These are phyloP conservation scores for Ciborinia camelliae DNA, from an alignment of 2,329 filamentous ascomycete species.

Conservation along the genomic window DNA sequence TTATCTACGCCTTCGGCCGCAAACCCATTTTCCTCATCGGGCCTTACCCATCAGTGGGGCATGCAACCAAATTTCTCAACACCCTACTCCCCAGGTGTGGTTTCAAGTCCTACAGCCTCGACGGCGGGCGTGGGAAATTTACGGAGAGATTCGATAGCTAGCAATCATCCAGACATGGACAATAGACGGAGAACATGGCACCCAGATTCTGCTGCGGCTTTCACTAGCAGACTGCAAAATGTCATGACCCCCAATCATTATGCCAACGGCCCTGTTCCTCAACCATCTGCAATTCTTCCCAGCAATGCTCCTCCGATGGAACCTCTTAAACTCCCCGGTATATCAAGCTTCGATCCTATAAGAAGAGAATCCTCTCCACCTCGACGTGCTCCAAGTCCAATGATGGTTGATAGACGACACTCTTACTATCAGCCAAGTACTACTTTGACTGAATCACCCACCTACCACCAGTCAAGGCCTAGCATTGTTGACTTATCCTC, in stretches of 20 bases:
- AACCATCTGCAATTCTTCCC: slow-evolving; percentile 29
- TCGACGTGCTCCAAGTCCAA: slow-evolving; percentile 66
- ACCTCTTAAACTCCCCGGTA: slow-evolving; percentile 71
- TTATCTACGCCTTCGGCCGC: slow-evolving; percentile 76
- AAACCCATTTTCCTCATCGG: slow-evolving; percentile 68
- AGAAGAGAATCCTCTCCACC: slow-evolving; percentile 61
- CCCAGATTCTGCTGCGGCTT: slow-evolving; percentile 65
- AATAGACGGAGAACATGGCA: slow-evolving; percentile 89
- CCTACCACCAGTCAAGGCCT: slow-evolving; percentile 13
- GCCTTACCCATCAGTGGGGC: slow-evolving; percentile 45
- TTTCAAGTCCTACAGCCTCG: slow-evolving; percentile 65
- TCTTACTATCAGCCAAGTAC: slow-evolving; percentile 22
- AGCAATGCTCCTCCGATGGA: slow-evolving; percentile 44
- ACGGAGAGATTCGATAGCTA: slow-evolving; percentile 61
- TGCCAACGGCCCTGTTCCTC: slow-evolving; percentile 39
- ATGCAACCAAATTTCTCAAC: slow-evolving; percentile 53
- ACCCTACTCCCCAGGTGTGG: slow-evolving; percentile 56
- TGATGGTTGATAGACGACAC: slow-evolving; percentile 62
- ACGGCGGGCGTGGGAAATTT: slow-evolving; percentile 54
- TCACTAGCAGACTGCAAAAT: slow-evolving; percentile 69
- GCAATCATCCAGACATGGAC: slow-evolving; percentile 62
- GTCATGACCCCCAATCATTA: slow-evolving; percentile 66
- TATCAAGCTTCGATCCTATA: slow-evolving; percentile 84
- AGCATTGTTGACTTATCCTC: background rate
- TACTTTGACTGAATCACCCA: slow-evolving; percentile 40